phyloP scores from a whole-genome alignment of 2,329 filamentous ascomycete species.

The Neonectria coccinea region DNA sequence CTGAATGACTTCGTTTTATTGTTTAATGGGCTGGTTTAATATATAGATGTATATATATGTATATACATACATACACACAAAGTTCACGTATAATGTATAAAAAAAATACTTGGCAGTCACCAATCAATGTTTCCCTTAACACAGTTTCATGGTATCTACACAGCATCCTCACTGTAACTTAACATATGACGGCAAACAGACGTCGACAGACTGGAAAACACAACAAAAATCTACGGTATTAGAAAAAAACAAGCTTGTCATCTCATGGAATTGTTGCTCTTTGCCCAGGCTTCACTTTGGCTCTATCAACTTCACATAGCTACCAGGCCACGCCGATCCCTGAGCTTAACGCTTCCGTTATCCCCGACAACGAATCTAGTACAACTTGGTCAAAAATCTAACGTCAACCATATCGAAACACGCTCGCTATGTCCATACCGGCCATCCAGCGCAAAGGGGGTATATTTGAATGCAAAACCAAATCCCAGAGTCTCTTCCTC shows the following conservation, averaged over 20 bases:
- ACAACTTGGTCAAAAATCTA: constrained; percentile 15
- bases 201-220: too few relatives aligned
- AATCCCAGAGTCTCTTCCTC: constrained; percentile 8
- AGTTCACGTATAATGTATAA: background rate
- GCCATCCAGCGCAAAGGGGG: constrained; percentile 27
- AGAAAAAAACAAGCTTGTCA: background rate
- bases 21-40: constrained; percentile 4
- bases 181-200: background rate
- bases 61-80: background rate
- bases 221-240: background rate
- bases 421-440: constrained; percentile 27
- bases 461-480: constrained; percentile 38
- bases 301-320: background rate
- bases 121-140: background rate
- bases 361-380: background rate
- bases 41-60: background rate
- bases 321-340: background rate
- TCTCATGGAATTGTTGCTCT: background rate
- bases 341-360: background rate
- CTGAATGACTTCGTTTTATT: constrained; percentile 5
- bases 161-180: too few relatives aligned
- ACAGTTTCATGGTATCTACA: background rate
- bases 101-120: constrained; percentile 2
- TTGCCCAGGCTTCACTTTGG: background rate
- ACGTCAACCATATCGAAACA: constrained; percentile 19